These are phyloP conservation scores for Botrytis elliptica DNA, from an alignment of 2,329 filamentous ascomycete genomes.

Conservation along the genomic window DNA sequence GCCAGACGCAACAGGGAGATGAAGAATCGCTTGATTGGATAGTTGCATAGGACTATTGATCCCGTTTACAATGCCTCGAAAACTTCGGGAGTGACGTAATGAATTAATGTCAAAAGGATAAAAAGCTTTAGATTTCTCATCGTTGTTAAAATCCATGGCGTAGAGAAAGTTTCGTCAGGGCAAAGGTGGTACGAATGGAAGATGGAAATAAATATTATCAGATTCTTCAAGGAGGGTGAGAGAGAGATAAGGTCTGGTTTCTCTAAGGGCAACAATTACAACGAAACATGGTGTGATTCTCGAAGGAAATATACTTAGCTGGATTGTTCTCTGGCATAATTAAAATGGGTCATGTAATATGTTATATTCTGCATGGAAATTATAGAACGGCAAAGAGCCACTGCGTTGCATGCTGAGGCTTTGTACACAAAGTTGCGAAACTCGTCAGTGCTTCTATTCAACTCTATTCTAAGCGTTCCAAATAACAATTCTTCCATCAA, in stretches of 20 bases:
- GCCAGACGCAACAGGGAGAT: not conserved
- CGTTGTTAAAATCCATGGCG: conserved; percentile 2
- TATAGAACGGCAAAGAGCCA: conserved; percentile 3
- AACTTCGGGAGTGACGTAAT: conserved; percentile 13
- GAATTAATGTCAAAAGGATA: not conserved
- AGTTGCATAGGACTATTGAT: conserved; percentile 14
- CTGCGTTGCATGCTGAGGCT: not conserved
- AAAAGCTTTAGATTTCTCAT: not conserved
- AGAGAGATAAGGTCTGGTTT: not conserved
- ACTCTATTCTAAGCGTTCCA: conserved; percentile 59
- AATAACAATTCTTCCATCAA: conserved; percentile 79
- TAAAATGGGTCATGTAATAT: conserved; percentile 7
- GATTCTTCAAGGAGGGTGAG: not conserved
- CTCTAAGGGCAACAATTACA: not conserved
- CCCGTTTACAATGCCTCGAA: conserved; percentile 21
- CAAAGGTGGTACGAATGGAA: not conserved
- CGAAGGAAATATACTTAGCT: conserved; percentile 20
- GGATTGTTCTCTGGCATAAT: conserved; percentile 12
- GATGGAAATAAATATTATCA: not conserved
- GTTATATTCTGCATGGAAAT: conserved; percentile 14
- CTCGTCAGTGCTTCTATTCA: conserved; percentile 23
- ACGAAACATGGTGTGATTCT: not conserved
- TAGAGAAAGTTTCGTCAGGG: not conserved
- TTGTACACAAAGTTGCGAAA: conserved; percentile 17
- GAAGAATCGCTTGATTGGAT: not conserved